Base-by-base conservation (phyloP, 2,329 filamentous ascomycete genomes). In the Fusarium kyushuense region DNA sequence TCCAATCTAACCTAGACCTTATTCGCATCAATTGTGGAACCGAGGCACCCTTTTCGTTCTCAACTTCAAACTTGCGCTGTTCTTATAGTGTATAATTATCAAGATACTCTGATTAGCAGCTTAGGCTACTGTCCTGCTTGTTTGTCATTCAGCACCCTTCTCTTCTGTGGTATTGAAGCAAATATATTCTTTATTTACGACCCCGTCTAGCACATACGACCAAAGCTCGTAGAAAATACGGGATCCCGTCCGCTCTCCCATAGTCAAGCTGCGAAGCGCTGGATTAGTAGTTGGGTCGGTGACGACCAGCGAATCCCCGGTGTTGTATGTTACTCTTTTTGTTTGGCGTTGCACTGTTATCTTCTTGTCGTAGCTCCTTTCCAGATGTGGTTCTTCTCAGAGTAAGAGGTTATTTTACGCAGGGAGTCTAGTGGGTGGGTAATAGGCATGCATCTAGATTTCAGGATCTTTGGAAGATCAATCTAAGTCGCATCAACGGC, bases 231-330 rank as follows among this genome's bases (percentile, higher is more conserved):
- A 59, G 63, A 67, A 49, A 59, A 63, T 62, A 63, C 63, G 47
- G 63, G 64, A 67, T 67, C 58, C 58, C 63, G 63, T 63, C 53
- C 30, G 64, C 64, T 67, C 64, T 63, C 63, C 63, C 58, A 58
- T 35, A 42, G 64, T 63, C 60, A 67, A 67, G 52, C 64, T 67
- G 35, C 58, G 52, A 67, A 67, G 63, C 59, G 63, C 64, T 61
- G 64, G 64, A 67, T 63, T 67, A 67, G 63, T 67, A 67, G 58
- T 53, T 67, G 56, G 58, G 65, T 60, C 63, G 52, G 63, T 67
- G 63, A 67, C 43, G 64, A 63, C 52, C 60, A 67, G 64, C 63
- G 53, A 67, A 67, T 67, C 54, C 65, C 65, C 38, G 42, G 61
- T 68, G 64, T 68, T 68, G 54, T 61, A 61, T 68, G 60, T 65